Conservation (phyloP, 1,139 yeast species). For the Taphrina deformans region DNA sequence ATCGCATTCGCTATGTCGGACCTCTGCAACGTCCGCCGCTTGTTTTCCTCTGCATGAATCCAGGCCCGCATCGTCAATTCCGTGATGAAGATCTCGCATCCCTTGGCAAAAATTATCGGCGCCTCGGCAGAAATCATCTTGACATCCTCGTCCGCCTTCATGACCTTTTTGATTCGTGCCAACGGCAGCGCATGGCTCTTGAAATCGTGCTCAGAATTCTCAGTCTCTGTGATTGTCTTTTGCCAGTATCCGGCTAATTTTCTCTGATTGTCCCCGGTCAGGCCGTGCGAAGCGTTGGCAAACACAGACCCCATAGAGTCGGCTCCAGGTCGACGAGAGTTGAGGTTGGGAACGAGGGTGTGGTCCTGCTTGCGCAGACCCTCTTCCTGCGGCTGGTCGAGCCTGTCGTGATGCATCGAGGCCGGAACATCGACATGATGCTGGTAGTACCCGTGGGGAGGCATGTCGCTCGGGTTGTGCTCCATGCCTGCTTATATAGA, state of each 20-base stretch:
- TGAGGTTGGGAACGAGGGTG: conserved; percentile 2
- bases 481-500: neutral
- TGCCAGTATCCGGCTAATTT: conserved; percentile 97
- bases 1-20: conserved; percentile 94
- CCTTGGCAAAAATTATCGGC: conserved; percentile 93
- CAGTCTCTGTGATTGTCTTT: conserved; percentile 85
- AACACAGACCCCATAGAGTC: conserved; percentile 46
- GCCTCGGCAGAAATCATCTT: conserved; percentile 98
- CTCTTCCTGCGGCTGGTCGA: neutral
- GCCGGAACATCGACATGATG: neutral
- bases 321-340: neutral
- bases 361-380: conserved; percentile 4
- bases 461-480: conserved; percentile 1
- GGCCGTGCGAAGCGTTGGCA: conserved; percentile 90
- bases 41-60: conserved; percentile 97
- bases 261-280: conserved; percentile 76
- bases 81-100: conserved; percentile 94
- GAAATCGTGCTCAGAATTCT: conserved; percentile 85
- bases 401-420: conserved; percentile 9
- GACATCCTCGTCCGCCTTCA: conserved; percentile 97
- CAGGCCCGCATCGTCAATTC: conserved; percentile 98
- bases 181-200: conserved; percentile 91
- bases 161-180: conserved; percentile 87
- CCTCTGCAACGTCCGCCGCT: conserved; percentile 87
- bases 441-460: conserved; percentile 4